phyloP scores from a whole-genome alignment of 148 eudicot genomes.

The Limonium bicolor region DNA sequence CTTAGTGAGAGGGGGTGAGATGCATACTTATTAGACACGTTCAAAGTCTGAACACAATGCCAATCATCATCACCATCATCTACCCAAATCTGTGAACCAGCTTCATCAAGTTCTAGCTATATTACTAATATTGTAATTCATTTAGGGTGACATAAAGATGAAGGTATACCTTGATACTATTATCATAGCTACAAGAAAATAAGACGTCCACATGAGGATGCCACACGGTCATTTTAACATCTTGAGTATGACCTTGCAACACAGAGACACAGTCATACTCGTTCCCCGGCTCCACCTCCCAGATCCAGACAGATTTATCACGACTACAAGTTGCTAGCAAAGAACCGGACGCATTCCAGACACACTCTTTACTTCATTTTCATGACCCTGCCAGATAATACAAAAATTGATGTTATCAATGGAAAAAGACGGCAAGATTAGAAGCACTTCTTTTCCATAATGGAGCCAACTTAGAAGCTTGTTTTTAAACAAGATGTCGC shows the following conservation, averaged over 20 bases:
- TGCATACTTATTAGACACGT: slow-evolving; percentile 44
- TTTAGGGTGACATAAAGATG: too few relatives aligned
- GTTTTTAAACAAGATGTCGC: too few relatives aligned
- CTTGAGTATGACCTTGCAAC: slow-evolving; percentile 86
- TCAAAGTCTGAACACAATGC: slow-evolving; percentile 79
- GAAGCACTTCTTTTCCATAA: too few relatives aligned
- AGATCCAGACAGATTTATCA: slow-evolving; percentile 91
- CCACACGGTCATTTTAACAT: slow-evolving; percentile 98
- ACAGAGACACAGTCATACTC: slow-evolving; percentile 70
- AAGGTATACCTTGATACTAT: slow-evolving; percentile 71
- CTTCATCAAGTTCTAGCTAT: too few relatives aligned
- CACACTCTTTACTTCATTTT: slow-evolving; percentile 91
- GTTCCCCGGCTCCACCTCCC: slow-evolving; percentile 68
- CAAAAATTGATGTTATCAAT: too few relatives aligned
- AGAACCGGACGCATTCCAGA: slow-evolving; percentile 88
- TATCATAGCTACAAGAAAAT: slow-evolving; percentile 89
- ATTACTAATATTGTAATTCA: too few relatives aligned
- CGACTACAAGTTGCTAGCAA: slow-evolving; percentile 81
- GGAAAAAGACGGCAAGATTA: too few relatives aligned
- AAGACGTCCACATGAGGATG: slow-evolving; percentile 64
- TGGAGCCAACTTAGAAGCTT: too few relatives aligned
- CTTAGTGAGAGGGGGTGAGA: not conserved
- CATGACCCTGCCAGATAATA: too few relatives aligned
- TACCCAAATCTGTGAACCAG: slow-evolving; percentile 79
- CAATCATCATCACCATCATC: slow-evolving; percentile 90